phyloP scores from a whole-genome alignment of 345 rosid genomes.

The Populus pruinosa region DNA sequence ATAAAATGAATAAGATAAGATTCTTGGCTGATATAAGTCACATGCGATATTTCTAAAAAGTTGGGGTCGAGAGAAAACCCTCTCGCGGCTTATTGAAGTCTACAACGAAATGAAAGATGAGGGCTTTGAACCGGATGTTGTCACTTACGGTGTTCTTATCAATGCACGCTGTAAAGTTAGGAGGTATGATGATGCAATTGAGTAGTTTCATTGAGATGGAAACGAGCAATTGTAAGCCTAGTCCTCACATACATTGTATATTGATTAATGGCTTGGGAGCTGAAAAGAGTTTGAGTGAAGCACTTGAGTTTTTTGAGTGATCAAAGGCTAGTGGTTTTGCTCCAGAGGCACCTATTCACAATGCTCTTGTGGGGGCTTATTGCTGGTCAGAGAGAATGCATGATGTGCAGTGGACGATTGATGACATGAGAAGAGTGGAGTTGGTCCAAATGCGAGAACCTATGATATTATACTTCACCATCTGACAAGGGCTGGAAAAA shows the following conservation, averaged over 20 bases:
- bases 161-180: constrained; percentile 63
- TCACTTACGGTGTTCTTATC: constrained; percentile 68
- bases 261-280: constrained; percentile 78
- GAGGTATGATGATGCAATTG: constrained; percentile 53
- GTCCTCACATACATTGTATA: constrained; percentile 73
- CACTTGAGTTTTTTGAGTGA: constrained; percentile 51
- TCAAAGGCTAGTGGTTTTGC: constrained; percentile 58
- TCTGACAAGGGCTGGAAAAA: constrained; percentile 43
- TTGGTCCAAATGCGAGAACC: constrained; percentile 73
- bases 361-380: constrained; percentile 75
- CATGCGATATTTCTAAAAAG: constrained; percentile 78
- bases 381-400: constrained; percentile 57
- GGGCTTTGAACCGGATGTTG: constrained; percentile 79
- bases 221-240: constrained; percentile 51
- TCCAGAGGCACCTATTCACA: constrained; percentile 69
- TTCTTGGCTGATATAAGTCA: constrained; percentile 63
- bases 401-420: constrained; percentile 49
- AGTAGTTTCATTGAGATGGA: constrained; percentile 60
- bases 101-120: constrained; percentile 67
- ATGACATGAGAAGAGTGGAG: constrained; percentile 61
- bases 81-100: constrained; percentile 59
- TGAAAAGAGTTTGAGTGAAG: constrained; percentile 54
- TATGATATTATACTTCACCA: constrained; percentile 77
- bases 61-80: constrained; percentile 73
- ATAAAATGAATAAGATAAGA: constrained; percentile 64